Evolutionary conservation across 1,139 yeast genomes (phyloP), one percentile per base, ranked within the genome.

Genomic region (Meyerozyma smithsonii): DNA sequence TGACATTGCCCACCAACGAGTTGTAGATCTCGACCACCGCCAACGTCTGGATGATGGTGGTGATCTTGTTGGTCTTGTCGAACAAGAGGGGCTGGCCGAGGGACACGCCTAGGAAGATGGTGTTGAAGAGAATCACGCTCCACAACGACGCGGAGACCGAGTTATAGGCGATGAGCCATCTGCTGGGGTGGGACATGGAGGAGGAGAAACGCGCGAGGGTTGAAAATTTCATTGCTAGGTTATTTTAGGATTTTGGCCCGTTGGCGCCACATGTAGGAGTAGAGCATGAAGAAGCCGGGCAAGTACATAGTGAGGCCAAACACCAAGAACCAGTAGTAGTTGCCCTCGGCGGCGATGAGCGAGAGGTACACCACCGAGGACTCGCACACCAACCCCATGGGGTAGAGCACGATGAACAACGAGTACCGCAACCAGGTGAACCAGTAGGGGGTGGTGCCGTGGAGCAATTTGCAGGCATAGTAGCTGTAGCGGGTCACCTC

Each of bases 11-110:
- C 2, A 78, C 60, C 3, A 79, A 69, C 2, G 96, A 77, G 61
- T 92, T 94, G 52, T 79, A 69, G 26, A 92, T 77, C 59, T 92
- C 99, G 37, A 86, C 71, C 2, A 88, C 49, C 0, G 98, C 97
- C 44, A 81, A 67, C n/a, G 88, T 74, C 64, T 92, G 99, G 38
- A 92, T 80, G 39, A 68, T 62, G 3, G 84, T 81, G 39, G 87
- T 74, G 52, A 81, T 65, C 26, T 68, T 66, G 36, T 74, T 72
- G 12, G 95, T 76, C 42, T 78, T 72, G 10, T 72, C 74, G 47
- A 81, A 86, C 28, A 79, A 65, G 23, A 56, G 53, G 8, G 86
- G 85, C 53, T 81, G 88, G 2, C 84, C 84, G 38, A 68, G 55
- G 2, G 57, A 40, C 4, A 49, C 18, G 1, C 64, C 59, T 36